These are phyloP conservation scores for Diaporthe helianthi DNA, from an alignment of 2,329 filamentous ascomycete species.

Conservation along the genomic window DNA sequence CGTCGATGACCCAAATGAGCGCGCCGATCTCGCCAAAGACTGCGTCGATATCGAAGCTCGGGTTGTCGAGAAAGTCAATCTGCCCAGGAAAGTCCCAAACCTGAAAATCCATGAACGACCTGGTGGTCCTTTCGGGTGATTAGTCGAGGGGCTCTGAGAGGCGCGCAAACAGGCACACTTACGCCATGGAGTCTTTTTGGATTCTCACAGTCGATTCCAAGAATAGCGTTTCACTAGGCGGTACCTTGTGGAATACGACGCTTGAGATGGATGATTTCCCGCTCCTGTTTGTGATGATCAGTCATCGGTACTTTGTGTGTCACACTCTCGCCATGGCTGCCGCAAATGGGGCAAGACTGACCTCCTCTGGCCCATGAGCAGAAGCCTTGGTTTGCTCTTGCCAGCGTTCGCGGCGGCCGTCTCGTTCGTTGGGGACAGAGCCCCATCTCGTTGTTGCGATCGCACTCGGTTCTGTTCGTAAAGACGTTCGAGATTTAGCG, in stretches of 20 bases:
- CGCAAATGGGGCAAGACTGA: slow-evolving; percentile 50
- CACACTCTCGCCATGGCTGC: neutral
- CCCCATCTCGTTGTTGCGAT: slow-evolving; percentile 57
- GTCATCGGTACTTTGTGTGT: slow-evolving; percentile 4
- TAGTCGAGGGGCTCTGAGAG: neutral
- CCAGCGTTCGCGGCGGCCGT: slow-evolving; percentile 53
- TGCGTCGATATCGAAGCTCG: slow-evolving; percentile 87
- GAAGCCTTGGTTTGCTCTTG: slow-evolving; percentile 79
- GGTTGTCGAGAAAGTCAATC: slow-evolving; percentile 86
- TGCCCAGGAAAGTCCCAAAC: slow-evolving; percentile 98
- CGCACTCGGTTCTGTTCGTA: slow-evolving; percentile 66
- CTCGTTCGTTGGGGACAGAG: slow-evolving; percentile 49
- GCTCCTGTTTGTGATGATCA: slow-evolving; percentile 65
- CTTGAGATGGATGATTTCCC: slow-evolving; percentile 98
- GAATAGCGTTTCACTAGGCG: slow-evolving; percentile 93
- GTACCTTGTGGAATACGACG: slow-evolving; percentile 98
- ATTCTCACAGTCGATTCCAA: slow-evolving; percentile 94
- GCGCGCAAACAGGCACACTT: slow-evolving; percentile 46
- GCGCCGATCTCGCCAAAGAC: slow-evolving; percentile 95
- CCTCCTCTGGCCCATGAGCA: slow-evolving; percentile 97
- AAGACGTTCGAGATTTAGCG: slow-evolving; percentile 69
- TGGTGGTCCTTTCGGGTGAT: slow-evolving; percentile 46
- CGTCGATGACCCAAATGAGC: slow-evolving; percentile 97
- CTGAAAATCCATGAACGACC: slow-evolving; percentile 99
- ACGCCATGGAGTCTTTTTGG: slow-evolving; percentile 96